These are phyloP conservation scores for Ceratocystis smalleyi DNA, from an alignment of 2,329 filamentous ascomycete species.

Conservation along the genomic window DNA sequence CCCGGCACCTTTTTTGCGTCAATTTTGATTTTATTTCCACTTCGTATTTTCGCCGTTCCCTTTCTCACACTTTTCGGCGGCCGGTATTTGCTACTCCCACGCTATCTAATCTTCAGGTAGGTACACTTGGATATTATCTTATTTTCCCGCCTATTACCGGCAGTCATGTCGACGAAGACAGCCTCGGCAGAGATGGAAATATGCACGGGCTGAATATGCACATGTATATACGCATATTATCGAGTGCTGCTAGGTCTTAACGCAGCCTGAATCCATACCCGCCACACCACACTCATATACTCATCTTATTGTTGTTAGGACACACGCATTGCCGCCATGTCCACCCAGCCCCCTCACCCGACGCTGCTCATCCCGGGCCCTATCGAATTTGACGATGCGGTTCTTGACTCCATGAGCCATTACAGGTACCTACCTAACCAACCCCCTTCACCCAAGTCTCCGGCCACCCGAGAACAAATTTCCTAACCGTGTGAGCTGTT, in stretches of 20 bases:
- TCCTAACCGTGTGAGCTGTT: background rate
- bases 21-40: background rate
- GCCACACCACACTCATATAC: background rate
- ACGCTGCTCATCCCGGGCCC: constrained; percentile 91
- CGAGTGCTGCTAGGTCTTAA: background rate
- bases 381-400: constrained; percentile 96
- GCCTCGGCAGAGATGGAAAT: background rate
- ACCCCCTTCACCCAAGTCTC: background rate
- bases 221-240: background rate
- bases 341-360: constrained; percentile 44
- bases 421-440: constrained; percentile 57
- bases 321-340: constrained; percentile 32
- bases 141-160: background rate
- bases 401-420: constrained; percentile 87
- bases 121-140: background rate
- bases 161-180: background rate
- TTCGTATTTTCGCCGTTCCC: background rate
- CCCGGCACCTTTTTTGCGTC: background rate
- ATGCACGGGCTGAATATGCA: background rate
- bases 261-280: background rate
- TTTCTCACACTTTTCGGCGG: background rate
- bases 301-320: constrained; percentile 3
- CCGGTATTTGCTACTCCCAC: background rate
- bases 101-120: background rate
- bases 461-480: constrained; percentile 11